phyloP scores from a whole-genome alignment of 169 alveolate genomes.

The Plasmodium vinckei region DNA sequence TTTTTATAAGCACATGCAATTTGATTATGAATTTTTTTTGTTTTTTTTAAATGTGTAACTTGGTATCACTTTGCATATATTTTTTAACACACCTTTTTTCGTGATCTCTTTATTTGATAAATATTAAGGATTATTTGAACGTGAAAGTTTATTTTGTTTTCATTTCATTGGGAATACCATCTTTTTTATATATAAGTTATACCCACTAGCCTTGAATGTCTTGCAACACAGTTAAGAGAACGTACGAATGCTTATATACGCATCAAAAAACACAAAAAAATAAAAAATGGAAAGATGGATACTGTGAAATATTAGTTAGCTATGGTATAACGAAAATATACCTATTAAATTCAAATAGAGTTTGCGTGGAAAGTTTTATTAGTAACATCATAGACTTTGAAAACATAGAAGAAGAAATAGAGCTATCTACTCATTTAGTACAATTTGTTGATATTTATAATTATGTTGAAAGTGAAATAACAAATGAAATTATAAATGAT shows the following conservation, averaged over 20 bases:
- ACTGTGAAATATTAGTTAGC: conserved; percentile 43
- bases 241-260: conserved; percentile 63
- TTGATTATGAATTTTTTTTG: too few relatives aligned
- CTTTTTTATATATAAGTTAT: not conserved
- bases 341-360: conserved; percentile 23
- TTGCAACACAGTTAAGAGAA: conserved; percentile 20
- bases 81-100: too few relatives aligned
- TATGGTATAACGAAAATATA: conserved; percentile 43
- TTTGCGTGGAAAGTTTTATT: conserved; percentile 30
- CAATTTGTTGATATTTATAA: conserved; percentile 32
- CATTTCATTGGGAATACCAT: not conserved
- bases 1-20: too few relatives aligned
- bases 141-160: not conserved
- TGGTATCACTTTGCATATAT: too few relatives aligned
- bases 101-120: too few relatives aligned
- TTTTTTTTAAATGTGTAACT: too few relatives aligned
- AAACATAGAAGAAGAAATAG: conserved; percentile 43
- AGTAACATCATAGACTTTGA: not conserved
- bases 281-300: conserved; percentile 71
- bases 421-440: conserved; percentile 13
- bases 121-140: too few relatives aligned
- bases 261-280: conserved; percentile 62
- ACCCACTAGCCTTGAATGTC: conserved; percentile 6
- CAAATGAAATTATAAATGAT: conserved; percentile 1
- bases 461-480: conserved; percentile 25